Percentiles rank a stretch among this genome's conserved stretches.
phyloP scores from a whole-genome alignment of 257 asterid genomes.

The Gentiana dahurica region DNA sequence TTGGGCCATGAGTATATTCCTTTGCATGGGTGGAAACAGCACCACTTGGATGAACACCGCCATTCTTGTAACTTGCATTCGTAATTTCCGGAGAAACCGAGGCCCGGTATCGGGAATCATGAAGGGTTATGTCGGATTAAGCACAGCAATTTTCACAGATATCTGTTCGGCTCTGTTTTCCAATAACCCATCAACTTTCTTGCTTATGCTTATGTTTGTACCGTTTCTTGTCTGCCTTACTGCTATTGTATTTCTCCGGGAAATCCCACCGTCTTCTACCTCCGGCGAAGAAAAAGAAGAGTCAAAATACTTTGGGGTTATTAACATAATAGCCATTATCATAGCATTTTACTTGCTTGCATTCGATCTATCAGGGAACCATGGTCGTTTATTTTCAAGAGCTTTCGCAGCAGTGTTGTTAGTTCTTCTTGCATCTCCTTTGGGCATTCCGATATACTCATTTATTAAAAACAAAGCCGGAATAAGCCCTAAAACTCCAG shows the following conservation, averaged over 20 bases:
- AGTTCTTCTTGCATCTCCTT: conserved; percentile 53
- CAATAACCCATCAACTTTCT: conserved; percentile 65
- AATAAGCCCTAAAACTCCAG: conserved; percentile 11
- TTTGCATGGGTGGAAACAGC: conserved; percentile 98
- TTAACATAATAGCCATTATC: conserved; percentile 56
- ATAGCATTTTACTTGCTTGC: conserved; percentile 65
- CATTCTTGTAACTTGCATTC: conserved; percentile 70
- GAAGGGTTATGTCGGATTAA: conserved; percentile 89
- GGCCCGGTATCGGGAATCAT: conserved; percentile 90
- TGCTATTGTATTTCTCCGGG: conserved; percentile 79
- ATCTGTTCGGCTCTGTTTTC: conserved; percentile 81
- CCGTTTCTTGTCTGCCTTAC: conserved; percentile 69
- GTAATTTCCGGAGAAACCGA: conserved; percentile 72
- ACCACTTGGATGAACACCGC: conserved; percentile 99
- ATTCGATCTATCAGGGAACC: conserved; percentile 57
- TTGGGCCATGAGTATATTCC: conserved; percentile 82
- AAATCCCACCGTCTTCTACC: conserved; percentile 71
- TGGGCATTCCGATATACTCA: conserved; percentile 54
- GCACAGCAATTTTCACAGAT: conserved; percentile 95
- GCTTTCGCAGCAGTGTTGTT: conserved; percentile 57
- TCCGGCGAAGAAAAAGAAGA: conserved; percentile 54
- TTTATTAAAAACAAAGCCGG: conserved; percentile 20
- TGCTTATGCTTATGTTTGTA: conserved; percentile 55
- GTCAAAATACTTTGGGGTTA: conserved; percentile 50
- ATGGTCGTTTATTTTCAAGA: conserved; percentile 43